Conservation (phyloP, 371 early-diverging fungal species). For the Mucor mucedo region DNA sequence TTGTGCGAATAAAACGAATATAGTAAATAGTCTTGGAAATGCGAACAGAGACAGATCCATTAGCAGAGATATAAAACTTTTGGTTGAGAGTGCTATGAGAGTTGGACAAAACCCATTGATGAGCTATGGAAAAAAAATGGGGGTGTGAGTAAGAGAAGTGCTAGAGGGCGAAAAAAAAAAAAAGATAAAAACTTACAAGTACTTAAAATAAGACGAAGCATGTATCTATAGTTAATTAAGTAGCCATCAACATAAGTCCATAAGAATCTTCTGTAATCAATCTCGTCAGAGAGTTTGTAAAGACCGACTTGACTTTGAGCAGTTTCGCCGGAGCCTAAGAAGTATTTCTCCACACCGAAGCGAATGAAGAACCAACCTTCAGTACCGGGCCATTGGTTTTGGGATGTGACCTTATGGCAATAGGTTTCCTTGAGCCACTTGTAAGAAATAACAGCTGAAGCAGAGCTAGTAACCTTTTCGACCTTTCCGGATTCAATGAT, state of each 20-base stretch:
- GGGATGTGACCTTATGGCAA: conserved; percentile 31
- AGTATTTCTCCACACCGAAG: conserved; percentile 40
- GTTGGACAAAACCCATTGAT: conserved; percentile 42
- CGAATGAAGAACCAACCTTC: conserved; percentile 53
- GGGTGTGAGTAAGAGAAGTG: not conserved
- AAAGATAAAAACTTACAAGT: conserved; percentile 27
- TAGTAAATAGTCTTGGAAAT: conserved; percentile 36
- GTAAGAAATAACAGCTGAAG: conserved; percentile 34
- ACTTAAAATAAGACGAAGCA: conserved; percentile 41
- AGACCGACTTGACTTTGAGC: conserved; percentile 42
- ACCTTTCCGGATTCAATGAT: conserved; percentile 44
- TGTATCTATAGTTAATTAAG: conserved; percentile 59
- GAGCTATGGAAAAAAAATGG: conserved; percentile 24
- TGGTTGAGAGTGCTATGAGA: conserved; percentile 36
- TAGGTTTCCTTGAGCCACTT: conserved; percentile 43
- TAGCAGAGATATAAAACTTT: conserved; percentile 34
- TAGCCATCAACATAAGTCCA: conserved; percentile 59
- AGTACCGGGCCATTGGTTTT: conserved; percentile 36
- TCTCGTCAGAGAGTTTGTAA: conserved; percentile 30
- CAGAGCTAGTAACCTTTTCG: conserved; percentile 29
- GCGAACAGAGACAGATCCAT: conserved; percentile 38
- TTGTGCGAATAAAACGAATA: conserved; percentile 33
- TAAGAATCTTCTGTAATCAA: conserved; percentile 48
- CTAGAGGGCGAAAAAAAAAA: not conserved
- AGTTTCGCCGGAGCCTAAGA: conserved; percentile 43